Evolutionary conservation across 306 rosid species (phyloP).

Genomic region (Elaeagnus macrophylla): DNA sequence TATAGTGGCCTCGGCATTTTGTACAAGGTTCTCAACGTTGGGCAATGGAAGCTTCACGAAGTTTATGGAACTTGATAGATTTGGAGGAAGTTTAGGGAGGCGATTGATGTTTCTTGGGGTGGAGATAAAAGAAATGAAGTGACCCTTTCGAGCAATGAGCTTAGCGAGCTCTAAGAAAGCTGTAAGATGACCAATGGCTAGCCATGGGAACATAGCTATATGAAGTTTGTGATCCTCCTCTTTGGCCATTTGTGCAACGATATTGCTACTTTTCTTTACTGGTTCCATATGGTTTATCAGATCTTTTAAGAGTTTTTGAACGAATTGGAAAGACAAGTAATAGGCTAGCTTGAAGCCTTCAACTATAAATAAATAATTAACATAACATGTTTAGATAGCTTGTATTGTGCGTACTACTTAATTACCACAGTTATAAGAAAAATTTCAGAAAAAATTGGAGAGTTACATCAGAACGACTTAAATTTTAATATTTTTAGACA

Average conservation of each 20-base stretch:
- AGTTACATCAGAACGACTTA: too few relatives aligned
- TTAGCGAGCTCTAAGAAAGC: slow-evolving; percentile 41
- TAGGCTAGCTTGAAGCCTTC: too few relatives aligned
- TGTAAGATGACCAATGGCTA: slow-evolving; percentile 49
- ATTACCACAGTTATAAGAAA: too few relatives aligned
- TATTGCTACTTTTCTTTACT: too few relatives aligned
- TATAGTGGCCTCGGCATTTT: slow-evolving; percentile 13
- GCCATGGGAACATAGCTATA: slow-evolving; percentile 54
- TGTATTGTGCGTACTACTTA: too few relatives aligned
- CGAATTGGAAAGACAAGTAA: too few relatives aligned
- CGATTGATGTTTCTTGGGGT: slow-evolving; percentile 45
- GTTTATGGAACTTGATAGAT: slow-evolving; percentile 14
- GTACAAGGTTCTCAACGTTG: slow-evolving; percentile 19
- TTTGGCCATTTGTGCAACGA: not conserved
- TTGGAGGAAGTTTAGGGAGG: slow-evolving; percentile 35
- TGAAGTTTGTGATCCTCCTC: slow-evolving; percentile 23
- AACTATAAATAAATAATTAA: too few relatives aligned
- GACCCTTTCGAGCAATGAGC: slow-evolving; percentile 49
- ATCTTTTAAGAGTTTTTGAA: too few relatives aligned
- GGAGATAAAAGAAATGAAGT: slow-evolving; percentile 32
- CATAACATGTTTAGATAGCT: too few relatives aligned
- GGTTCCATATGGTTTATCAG: too few relatives aligned
- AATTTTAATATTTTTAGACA: too few relatives aligned
- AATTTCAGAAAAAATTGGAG: too few relatives aligned
- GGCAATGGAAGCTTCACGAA: slow-evolving; percentile 37